Base-by-base conservation (phyloP, 225 moss, liverwort and hornwort genomes). In the Antitrichia curtipendula region DNA sequence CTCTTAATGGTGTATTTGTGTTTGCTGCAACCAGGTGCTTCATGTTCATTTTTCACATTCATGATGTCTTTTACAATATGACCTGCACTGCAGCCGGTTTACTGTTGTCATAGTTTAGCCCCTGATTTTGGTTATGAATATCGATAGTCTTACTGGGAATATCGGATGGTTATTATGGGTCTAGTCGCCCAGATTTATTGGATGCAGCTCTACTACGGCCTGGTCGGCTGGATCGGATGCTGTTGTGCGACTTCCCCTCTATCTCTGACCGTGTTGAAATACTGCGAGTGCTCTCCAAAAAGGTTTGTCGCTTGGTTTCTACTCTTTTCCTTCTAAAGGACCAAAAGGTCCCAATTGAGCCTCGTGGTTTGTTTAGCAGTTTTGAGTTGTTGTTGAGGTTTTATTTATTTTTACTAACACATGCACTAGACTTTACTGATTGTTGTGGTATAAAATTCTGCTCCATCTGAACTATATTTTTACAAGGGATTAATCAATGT, bases 161-260 rank as follows among this genome's bases (percentile, higher is more conserved):
- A 81, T 86, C 71, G 81, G 36, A 86, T 92, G 86, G 64, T 84
- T 85, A 62, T 72, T 77, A 13, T 90, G 80, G 88, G 81, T 84
- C 59, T 90, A 98, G 99, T 90, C 97, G 97, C 86, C 97, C 99
- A 88, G 99, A 99, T 92, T 90, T 99, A 84, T 86, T 99, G 88
- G 99, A 99, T 91, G 97, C 97, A 45, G 99, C 99, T 72, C 93
- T 99, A 75, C 91, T 99, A 84, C 95, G 97, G 69, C 99, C 99
- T 85, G 97, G 97, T 91, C 93, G 99, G 79, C 92, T 99, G 89
- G 97, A 97, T 90, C 92, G 95, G 60, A 95, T 97, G 87, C 86
- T 99, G 20, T 87, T 97, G 29, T 99, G 99, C 78, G 97, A 97
- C 89, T 99, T 99, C 77, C 97, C 99, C 25, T 92, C 96, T 82